Evolutionary conservation across 768 basidiomycete genomes (phyloP), one percentile per base, ranked within the genome.

Genomic region (Pisolithus albus): DNA sequence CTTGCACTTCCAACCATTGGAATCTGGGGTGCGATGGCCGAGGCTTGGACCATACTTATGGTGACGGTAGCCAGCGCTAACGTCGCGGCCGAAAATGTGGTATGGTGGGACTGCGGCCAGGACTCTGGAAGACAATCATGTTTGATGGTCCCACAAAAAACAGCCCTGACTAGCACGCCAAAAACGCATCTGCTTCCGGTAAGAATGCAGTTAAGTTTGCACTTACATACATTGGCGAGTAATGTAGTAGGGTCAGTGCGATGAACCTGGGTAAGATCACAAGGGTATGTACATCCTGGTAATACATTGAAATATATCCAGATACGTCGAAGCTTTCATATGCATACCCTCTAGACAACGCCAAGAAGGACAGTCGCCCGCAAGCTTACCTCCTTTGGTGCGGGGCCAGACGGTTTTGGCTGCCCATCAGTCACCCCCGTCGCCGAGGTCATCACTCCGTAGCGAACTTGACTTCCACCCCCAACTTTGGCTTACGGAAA

Each of bases 401-500:
- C 66, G 52, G 68, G 68, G 11, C 58, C 54, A 9, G 59, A 58
- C 7, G 61, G 53, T 57, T 72, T 72, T 47, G 58, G 58, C n/a
- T 62, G 54, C 16, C 62, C 57, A 52, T 66, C 62, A 15, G n/a
- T 72, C 64, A 34, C 66, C 63, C 15, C 68, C 68, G 46, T 80
- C 61, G 54, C 72, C 61, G 59, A 77, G 74, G 51, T 77, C 80
- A 49, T 82, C 79, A 18, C 73, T 75, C 15, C 75, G 63, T 46
- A 84, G 62, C 18, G 78, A 77, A 52, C 75, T 76, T 49, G 76
- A 78, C 70, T 92, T 92, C 92, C 92, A 94, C 0, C 92, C 93
- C 93, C 92, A 95, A 56, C 87, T 90, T 73, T 93, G 90, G 53
- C 83, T 82, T 42, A 92, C 75, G 26, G 83, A 76, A 63, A 96